phyloP scores from a whole-genome alignment of 495 filamentous ascomycete species.

The Aspergillus incahuasiensis region DNA sequence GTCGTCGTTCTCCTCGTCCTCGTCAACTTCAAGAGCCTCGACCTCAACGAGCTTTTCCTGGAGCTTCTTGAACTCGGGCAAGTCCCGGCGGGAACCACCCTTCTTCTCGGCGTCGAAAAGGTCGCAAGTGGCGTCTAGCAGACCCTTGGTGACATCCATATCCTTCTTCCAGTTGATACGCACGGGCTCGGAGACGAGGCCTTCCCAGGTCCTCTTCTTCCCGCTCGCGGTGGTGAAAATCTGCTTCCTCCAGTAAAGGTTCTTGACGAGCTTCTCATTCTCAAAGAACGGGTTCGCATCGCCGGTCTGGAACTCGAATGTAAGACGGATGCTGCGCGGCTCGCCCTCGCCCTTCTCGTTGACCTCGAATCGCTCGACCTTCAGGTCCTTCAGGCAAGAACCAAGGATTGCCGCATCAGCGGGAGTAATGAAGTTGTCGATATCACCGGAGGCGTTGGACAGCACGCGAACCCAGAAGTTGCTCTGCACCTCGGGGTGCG shows the following conservation, averaged over 20 bases:
- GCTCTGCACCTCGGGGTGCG: conserved; percentile 52
- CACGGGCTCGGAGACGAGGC: conserved; percentile 79
- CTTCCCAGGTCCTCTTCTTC: conserved; percentile 57
- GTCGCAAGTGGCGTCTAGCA: conserved; percentile 64
- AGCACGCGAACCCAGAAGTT: conserved; percentile 89
- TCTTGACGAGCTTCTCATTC: conserved; percentile 75
- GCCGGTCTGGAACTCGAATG: conserved; percentile 40
- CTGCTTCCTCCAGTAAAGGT: conserved; percentile 72
- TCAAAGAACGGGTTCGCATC: conserved; percentile 69
- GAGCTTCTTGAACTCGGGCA: conserved; percentile 50
- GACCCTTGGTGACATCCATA: conserved; percentile 75
- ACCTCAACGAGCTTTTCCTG: conserved; percentile 41
- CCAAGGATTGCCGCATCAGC: conserved; percentile 66
- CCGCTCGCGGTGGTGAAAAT: conserved; percentile 28
- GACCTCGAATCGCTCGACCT: conserved; percentile 74
- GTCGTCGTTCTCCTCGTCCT: conserved; percentile 42
- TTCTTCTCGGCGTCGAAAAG: conserved; percentile 64
- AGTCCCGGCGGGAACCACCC: conserved; percentile 29
- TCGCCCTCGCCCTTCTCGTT: conserved; percentile 50
- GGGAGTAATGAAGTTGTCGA: conserved; percentile 80
- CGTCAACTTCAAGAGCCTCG: conserved; percentile 35
- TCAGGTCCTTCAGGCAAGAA: conserved; percentile 54
- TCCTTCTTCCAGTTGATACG: conserved; percentile 82
- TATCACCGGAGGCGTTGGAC: conserved; percentile 73
- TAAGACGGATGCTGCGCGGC: conserved; percentile 44